A percentile compares a stretch with the other conserved stretches of the same genome.
Conservation (phyloP, 148 eudicot genomes). For the Camellia granthamiana region DNA sequence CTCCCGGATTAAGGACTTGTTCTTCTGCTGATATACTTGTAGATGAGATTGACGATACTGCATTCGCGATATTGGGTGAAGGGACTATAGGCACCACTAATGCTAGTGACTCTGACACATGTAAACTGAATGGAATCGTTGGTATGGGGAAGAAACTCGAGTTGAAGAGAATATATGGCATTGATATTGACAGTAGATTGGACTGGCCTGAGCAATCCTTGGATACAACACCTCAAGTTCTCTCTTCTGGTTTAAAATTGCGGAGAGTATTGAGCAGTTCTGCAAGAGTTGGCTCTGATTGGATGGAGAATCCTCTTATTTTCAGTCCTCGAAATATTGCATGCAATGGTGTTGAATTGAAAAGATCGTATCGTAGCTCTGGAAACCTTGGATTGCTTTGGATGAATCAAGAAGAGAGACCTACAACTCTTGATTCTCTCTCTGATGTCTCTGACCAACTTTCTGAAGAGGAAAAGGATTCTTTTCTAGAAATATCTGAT, state of each 20-base stretch:
- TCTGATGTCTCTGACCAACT: slow-evolving; percentile 47
- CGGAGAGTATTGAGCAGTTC: slow-evolving; percentile 61
- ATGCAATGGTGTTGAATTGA: slow-evolving; percentile 27
- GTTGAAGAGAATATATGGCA: slow-evolving; percentile 47
- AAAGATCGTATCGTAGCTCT: slow-evolving; percentile 52
- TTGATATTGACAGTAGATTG: slow-evolving; percentile 48
- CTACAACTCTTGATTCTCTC: slow-evolving; percentile 35
- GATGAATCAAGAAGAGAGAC: slow-evolving; percentile 35
- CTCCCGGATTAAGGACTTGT: slow-evolving; percentile 57
- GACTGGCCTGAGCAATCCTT: slow-evolving; percentile 64
- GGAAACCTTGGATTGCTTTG: slow-evolving; percentile 42
- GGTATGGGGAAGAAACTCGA: slow-evolving; percentile 32
- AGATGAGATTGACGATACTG: slow-evolving; percentile 30
- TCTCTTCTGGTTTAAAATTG: slow-evolving; percentile 42
- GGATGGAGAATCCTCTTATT: slow-evolving; percentile 36
- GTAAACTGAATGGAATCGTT: slow-evolving; percentile 20
- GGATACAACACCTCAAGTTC: slow-evolving; percentile 38
- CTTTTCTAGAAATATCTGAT: slow-evolving; percentile 32
- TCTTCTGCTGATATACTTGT: slow-evolving; percentile 55
- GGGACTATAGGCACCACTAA: slow-evolving; percentile 20
- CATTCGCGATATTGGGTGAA: slow-evolving; percentile 22
- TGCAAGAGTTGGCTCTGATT: slow-evolving; percentile 41
- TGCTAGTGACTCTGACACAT: slow-evolving; percentile 15
- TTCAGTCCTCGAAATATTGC: slow-evolving; percentile 32
- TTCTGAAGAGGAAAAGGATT: slow-evolving; percentile 52